A percentile compares a stretch with the other conserved stretches of the same genome.
These are phyloP conservation scores for Rhodotorula toruloides DNA, from an alignment of 768 basidiomycete genomes.

Conservation along the genomic window DNA sequence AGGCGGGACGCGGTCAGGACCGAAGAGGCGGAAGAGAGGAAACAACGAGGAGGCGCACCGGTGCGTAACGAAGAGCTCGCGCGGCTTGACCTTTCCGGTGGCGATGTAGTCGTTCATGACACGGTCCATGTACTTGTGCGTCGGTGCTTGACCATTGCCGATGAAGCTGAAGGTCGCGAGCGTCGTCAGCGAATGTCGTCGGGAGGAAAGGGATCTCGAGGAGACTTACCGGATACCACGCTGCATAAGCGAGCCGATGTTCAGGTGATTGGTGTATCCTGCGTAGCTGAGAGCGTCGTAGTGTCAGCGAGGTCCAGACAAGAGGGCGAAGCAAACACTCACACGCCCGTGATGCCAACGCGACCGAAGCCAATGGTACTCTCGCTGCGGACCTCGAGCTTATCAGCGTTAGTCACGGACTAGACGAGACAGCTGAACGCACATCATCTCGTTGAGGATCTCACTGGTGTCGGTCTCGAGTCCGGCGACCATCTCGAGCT, in stretches of 20 bases:
- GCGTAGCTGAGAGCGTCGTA: no score
- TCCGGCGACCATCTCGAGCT: constrained; percentile 47
- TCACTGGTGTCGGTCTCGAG: constrained; percentile 50
- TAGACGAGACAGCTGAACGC: neutral
- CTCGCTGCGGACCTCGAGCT: neutral
- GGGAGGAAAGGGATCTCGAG: neutral
- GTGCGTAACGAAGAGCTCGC: constrained; percentile 40
- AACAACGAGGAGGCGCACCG: constrained; percentile 40
- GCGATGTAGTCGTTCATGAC: constrained; percentile 61
- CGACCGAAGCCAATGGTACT: constrained; percentile 47
- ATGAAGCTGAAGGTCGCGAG: constrained; percentile 55
- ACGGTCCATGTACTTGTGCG: constrained; percentile 21
- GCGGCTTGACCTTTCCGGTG: constrained; percentile 62
- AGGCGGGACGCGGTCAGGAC: constrained; percentile 38
- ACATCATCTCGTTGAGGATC: constrained; percentile 48
- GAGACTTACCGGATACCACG: constrained; percentile 45
- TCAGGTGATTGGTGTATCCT: constrained; percentile 57
- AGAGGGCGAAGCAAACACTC: no score
- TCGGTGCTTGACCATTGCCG: constrained; percentile 59
- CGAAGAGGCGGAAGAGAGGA: neutral
- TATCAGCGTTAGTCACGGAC: neutral
- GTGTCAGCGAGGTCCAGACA: no score
- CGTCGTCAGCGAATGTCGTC: neutral
- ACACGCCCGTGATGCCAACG: constrained; percentile 62
- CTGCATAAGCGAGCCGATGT: constrained; percentile 69